Evolutionary conservation across 2,329 filamentous ascomycete genomes (phyloP), one percentile per base, ranked within the genome.

Genomic region (Monilinia polystroma): DNA sequence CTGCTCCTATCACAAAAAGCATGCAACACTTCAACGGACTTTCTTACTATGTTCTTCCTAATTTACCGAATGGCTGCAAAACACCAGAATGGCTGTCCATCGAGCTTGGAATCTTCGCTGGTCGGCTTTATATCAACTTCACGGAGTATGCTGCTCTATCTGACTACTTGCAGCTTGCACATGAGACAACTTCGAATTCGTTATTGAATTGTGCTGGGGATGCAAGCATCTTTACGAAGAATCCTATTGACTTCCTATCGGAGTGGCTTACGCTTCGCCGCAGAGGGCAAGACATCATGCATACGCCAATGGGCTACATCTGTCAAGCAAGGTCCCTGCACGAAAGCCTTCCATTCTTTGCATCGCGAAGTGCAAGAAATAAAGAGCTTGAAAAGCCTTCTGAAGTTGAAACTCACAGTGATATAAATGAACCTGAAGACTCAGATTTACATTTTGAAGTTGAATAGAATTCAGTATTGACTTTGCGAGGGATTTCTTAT

Each of bases 21-120:
- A 90, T 90, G 87, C 73, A 84, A 20, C 77, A 81, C 5, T 89
- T 90, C 76, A 85, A 87, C 70, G 69, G 72, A 0, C 76, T 90
- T 0, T 71, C 72, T 0, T 89, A 81, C 72, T 85, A 84, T 70
- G 75, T 81, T 0, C 76, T 86, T 0, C 87, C 88, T 0, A 35
- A 74, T 0, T 74, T 87, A 0, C 79, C 82, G 0, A 1, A 47
- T 0, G 60, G 70, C 0, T 82, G 80, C 77, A 56, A 69, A 1
- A 74, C 82, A 0, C 86, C 87, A 0, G 23, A 66, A 0, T 88
- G 84, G 84, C 76, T 90, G 0, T 78, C 74, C 0, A 79, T 85
- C 1, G 84, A 90, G 70, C 72, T 90, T 0, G 87, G 87, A 0
- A 79, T 90, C 5, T 79, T 89, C 57, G 79, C 85, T 0, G 88